Evolutionary conservation across 2,329 filamentous ascomycete genomes (phyloP), one percentile per base, ranked within the genome.

Genomic region (Aureobasidium sp.): DNA sequence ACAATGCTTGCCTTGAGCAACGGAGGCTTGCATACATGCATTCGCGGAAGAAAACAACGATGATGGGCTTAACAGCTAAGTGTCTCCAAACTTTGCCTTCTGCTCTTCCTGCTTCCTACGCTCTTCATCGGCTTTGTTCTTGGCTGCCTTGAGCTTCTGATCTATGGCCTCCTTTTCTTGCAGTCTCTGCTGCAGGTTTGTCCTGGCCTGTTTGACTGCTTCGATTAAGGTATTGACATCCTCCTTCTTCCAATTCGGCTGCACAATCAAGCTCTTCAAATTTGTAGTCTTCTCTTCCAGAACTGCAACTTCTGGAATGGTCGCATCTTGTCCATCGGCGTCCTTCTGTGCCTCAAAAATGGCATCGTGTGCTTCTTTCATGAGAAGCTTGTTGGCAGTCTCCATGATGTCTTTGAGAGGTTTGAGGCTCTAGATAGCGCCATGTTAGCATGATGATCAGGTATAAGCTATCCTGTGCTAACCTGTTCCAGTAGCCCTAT

Each of bases 341-440:
- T 71, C 70, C 43, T 71, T 72, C 56, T 74, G 72, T 12, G 67
- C 71, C 1, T 68, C 69, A 29, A 74, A 73, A 51, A 74, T 72
- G 20, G 71, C 71, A 51, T 73, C 71, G 53, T 74, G 73, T 1
- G 73, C 72, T 8, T 71, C 63, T 20, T 67, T 69, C 56, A 73
- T 56, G 10, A 73, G 66, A 0, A 66, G 37, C 39, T 72, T 71
- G 26, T 71, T 67, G 1, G 69, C 67, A 15, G 68, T 65, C 12
- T 65, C 62, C 9, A 70, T 65, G 12, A 66, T 64, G 8, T 66
- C 52, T 2, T 64, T 65, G 46, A 74, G 64, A 9, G 71, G 71
- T 12, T 63, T 61, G 13, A 66, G 59, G 7, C 62, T 65, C 48
- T 67, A 32, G 9, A 51, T n/a, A 12, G 17, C n/a, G 26, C 36